Percentiles rank a stretch among this genome's conserved stretches.
phyloP scores from a whole-genome alignment of 2,329 filamentous ascomycete genomes.

The Xylariaceae sp. region DNA sequence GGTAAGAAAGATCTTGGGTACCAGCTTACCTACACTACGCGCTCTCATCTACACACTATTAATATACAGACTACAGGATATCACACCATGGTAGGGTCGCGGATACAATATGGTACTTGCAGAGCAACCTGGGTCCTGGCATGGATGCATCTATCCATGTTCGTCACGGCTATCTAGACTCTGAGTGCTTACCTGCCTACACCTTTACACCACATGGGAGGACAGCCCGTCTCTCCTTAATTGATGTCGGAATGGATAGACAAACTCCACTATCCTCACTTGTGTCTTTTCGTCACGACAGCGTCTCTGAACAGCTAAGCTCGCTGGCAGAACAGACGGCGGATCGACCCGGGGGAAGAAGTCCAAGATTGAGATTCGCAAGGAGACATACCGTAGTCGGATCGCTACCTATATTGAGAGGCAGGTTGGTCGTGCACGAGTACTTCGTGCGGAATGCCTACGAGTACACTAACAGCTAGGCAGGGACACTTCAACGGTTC shows the following conservation, averaged over 20 bases:
- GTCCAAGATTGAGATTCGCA: background rate
- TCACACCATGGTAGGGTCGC: background rate
- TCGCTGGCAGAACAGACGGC: background rate
- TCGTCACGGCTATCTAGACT: constrained; percentile 6
- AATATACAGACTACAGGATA: background rate
- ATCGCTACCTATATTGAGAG: background rate
- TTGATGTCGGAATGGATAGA: constrained; percentile 6
- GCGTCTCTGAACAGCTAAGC: too few relatives aligned
- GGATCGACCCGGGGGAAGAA: background rate
- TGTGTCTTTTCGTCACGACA: background rate
- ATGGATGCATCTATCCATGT: constrained; percentile 14
- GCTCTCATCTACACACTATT: background rate
- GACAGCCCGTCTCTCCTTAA: background rate
- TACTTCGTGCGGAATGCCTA: too few relatives aligned
- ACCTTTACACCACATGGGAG: too few relatives aligned
- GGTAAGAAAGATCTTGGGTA: background rate
- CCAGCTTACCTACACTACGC: background rate
- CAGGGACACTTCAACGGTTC: background rate
- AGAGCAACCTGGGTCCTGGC: background rate
- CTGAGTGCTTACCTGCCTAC: too few relatives aligned
- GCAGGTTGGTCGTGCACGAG: too few relatives aligned
- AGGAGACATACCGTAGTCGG: background rate
- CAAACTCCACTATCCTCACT: background rate
- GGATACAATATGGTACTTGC: constrained; percentile 4
- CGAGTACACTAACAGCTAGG: background rate